Evolutionary conservation across 1,284 basidiomycete genomes (phyloP), one percentile per base, ranked within the genome.

Genomic region (Ganoderma resinaceum): DNA sequence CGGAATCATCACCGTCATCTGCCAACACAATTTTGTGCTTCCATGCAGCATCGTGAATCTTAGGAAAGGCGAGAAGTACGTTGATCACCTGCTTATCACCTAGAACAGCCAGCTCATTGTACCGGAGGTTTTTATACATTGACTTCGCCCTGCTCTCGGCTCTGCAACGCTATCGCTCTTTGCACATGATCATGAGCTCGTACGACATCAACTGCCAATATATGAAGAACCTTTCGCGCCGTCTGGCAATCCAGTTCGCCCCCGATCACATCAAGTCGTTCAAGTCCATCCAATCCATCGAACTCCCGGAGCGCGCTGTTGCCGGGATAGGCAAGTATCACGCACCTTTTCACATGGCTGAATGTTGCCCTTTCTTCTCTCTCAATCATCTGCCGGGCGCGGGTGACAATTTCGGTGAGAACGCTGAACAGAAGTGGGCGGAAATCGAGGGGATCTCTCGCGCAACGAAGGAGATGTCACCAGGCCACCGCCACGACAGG

Each of bases 251-350:
- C 3, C 20, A 63, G 35, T 60, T 67, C 43, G 37, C n/a, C 1
- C 18, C 40, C 16, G 62, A 38, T 23, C 49, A 43, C 26, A 1
- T 67, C 6, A 1, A 38, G 5, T 23, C 59, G 5, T 37, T 61
- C 2, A 37, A 40, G 9, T 66, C 65, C 0, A 61, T 66, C 59
- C 26, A 33, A 18, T n/a, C 43, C 16, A 20, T 42, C 2, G 31
- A 59, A 20, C 29, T 71, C 1, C 70, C 66, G 14, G 26, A 35
- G 2, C 52, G 61, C 29, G 20, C 58, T 9, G 37, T 59, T 11
- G 60, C 42, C 12, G 40, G 46, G 0, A 63, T 77, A 6, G 76
- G 72, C 12, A 76, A 74, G 57, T 76, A 73, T 37, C 76, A 78
- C 57, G 55, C 70, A 2, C 61, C 62, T 1, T 73, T 68, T 20